phyloP scores from a whole-genome alignment of 2,329 filamentous ascomycete genomes.

The Aspergillus sp. region DNA sequence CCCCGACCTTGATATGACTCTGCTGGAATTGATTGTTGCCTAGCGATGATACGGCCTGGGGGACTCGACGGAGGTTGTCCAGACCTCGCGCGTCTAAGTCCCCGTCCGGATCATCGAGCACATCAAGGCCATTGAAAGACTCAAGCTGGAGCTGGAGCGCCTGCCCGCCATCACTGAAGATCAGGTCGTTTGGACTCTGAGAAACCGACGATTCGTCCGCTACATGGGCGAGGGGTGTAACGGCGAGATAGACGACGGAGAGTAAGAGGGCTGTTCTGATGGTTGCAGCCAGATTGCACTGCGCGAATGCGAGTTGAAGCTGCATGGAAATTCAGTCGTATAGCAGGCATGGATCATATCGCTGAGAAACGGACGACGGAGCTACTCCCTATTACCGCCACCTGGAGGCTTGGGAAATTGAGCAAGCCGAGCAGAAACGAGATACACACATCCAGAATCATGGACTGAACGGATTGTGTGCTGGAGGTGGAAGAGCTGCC shows the following conservation, averaged over 20 bases:
- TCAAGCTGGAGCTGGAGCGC: slow-evolving; percentile 6
- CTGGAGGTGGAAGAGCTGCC: too few relatives aligned
- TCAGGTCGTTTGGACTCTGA: slow-evolving; percentile 40
- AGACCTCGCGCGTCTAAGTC: slow-evolving; percentile 22
- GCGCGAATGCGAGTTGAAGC: slow-evolving; percentile 54
- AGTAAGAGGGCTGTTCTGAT: slow-evolving; percentile 52
- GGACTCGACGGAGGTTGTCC: slow-evolving; percentile 49
- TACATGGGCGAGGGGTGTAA: slow-evolving; percentile 55
- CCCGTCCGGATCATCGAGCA: slow-evolving; percentile 22
- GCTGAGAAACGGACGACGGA: not conserved
- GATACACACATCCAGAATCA: not conserved
- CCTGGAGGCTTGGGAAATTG: not conserved
- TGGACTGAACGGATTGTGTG: too few relatives aligned
- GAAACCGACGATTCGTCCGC: slow-evolving; percentile 42
- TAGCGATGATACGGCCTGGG: slow-evolving; percentile 40
- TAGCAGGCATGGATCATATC: not conserved
- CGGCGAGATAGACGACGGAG: slow-evolving; percentile 51
- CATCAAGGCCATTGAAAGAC: slow-evolving; percentile 21
- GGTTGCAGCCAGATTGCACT: slow-evolving; percentile 63
- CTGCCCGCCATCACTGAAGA: slow-evolving; percentile 28
- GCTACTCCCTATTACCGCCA: not conserved
- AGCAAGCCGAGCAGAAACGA: not conserved
- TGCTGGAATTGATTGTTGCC: slow-evolving; percentile 56
- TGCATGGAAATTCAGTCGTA: slow-evolving; percentile 24
- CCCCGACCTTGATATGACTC: slow-evolving; percentile 54